These are phyloP conservation scores for Talaromyces sp. DNA, from an alignment of 2,329 filamentous ascomycete genomes.

Conservation along the genomic window DNA sequence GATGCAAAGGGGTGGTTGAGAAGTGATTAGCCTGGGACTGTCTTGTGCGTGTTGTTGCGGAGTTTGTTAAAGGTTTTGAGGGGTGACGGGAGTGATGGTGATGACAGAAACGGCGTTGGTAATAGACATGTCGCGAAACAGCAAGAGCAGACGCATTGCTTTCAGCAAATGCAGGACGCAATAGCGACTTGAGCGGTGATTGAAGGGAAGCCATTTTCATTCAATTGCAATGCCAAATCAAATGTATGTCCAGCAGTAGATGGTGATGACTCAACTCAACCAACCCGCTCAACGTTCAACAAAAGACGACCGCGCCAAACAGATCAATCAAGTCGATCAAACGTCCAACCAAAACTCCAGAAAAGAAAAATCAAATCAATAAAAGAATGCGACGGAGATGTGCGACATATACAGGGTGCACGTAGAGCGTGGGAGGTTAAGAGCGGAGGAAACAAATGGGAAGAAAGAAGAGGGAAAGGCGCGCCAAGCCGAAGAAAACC, in stretches of 20 bases:
- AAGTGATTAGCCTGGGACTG: neutral
- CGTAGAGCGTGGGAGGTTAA: neutral
- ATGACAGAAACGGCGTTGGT: constrained; percentile 1
- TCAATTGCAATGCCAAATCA: neutral
- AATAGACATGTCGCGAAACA: neutral
- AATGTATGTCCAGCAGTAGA: neutral
- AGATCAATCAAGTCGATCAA: neutral
- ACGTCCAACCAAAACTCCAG: neutral
- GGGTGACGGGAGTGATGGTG: neutral
- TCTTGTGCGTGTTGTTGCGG: neutral
- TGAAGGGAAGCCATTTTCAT: neutral
- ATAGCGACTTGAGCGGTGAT: neutral
- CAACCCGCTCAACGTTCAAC: neutral
- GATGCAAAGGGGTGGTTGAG: neutral
- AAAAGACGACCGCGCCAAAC: neutral
- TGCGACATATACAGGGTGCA: neutral
- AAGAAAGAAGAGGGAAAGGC: neutral
- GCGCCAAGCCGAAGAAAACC: neutral
- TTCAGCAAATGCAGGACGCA: neutral
- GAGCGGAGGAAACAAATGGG: neutral
- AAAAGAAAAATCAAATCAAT: neutral
- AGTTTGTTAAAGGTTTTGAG: neutral
- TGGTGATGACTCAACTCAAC: neutral
- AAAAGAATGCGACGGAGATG: neutral
- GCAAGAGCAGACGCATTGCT: neutral